Evolutionary conservation across 139 green algal genomes (phyloP).

Genomic region (Yamagishiella unicocca): DNA sequence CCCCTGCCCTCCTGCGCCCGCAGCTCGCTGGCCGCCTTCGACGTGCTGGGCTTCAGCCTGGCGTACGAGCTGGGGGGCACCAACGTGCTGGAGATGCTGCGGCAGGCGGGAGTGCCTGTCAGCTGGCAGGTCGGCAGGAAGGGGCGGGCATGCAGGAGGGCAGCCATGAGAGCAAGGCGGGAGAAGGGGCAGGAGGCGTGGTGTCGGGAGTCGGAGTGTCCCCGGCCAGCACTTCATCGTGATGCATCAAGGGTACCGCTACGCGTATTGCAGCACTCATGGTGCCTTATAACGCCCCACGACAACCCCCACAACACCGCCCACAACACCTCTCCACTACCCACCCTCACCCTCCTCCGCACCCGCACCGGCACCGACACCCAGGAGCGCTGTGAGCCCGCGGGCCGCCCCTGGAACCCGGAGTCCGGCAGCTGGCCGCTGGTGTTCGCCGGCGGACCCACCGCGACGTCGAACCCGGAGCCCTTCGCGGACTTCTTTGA

Average conservation of each 20-base stretch:
- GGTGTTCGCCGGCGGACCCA: constrained; percentile 81
- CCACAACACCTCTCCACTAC: no score
- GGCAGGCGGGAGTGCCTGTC: constrained; percentile 57
- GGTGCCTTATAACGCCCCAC: no score
- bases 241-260: no score
- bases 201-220: no score
- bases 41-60: constrained; percentile 79
- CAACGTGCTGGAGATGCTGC: constrained; percentile 85
- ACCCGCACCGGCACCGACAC: no score
- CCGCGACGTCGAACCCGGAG: constrained; percentile 84
- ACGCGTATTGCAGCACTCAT: no score
- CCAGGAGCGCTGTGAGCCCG: constrained; percentile 15
- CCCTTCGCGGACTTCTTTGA: constrained; percentile 85
- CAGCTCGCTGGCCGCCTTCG: constrained; percentile 65
- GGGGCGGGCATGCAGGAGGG: neutral
- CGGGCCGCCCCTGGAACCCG: constrained; percentile 61
- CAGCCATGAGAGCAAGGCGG: neutral
- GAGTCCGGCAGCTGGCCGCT: constrained; percentile 65
- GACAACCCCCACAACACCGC: no score
- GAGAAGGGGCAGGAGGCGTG: neutral
- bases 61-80: constrained; percentile 77
- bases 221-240: no score
- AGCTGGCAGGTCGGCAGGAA: constrained; percentile 15
- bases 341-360: no score
- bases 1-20: no score